Evolutionary conservation across 495 filamentous ascomycete species (phyloP).

Genomic region (Zalerion maritima): DNA sequence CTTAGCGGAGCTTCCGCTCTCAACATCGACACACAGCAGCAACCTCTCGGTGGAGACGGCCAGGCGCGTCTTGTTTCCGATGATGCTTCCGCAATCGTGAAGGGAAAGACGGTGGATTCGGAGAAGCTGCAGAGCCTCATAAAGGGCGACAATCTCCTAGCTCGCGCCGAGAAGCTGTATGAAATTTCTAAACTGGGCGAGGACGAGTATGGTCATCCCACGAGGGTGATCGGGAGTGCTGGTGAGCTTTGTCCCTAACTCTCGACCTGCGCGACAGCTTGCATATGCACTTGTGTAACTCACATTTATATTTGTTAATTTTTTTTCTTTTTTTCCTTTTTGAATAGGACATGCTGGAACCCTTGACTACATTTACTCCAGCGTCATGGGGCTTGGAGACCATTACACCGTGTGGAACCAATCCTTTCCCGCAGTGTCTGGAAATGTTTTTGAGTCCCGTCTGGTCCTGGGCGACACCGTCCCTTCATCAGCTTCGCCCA

Average conservation of each 20-base stretch:
- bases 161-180: slow-evolving; percentile 40
- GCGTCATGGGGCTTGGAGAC: slow-evolving; percentile 31
- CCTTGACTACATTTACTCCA: slow-evolving; percentile 42
- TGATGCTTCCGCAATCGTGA: slow-evolving; percentile 5
- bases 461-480: slow-evolving; percentile 39
- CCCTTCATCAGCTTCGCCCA: slow-evolving; percentile 34
- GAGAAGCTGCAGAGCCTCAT: slow-evolving; percentile 39
- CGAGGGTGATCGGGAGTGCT: slow-evolving; percentile 46
- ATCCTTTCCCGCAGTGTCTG: slow-evolving; percentile 41
- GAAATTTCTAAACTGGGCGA: slow-evolving; percentile 37
- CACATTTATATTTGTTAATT: no score
- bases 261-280: no score
- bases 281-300: no score
- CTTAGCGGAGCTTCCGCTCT: no score
- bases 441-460: slow-evolving; percentile 41
- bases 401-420: slow-evolving; percentile 47
- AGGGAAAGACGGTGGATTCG: slow-evolving; percentile 37
- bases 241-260: slow-evolving; percentile 23
- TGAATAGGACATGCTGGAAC: slow-evolving; percentile 43
- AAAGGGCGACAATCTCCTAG: slow-evolving; percentile 33
- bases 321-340: no score
- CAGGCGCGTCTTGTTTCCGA: no score
- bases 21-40: no score
- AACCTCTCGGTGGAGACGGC: background rate
- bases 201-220: slow-evolving; percentile 44